phyloP scores from a whole-genome alignment of 2,329 filamentous ascomycete species.

The Magnaporthiopsis rhizophila region DNA sequence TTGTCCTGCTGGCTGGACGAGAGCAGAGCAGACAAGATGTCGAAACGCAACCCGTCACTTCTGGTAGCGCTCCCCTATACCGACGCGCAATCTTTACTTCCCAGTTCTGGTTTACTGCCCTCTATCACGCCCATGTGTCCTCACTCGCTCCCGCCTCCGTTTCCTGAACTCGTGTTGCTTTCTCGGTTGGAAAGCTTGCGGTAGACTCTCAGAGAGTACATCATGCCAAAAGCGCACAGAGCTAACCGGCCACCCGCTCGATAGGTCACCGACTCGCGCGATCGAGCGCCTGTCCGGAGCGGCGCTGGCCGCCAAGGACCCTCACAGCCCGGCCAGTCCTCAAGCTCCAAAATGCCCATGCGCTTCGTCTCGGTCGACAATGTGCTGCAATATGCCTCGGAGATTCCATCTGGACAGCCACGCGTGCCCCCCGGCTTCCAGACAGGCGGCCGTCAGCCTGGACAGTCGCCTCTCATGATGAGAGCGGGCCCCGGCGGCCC shows the following conservation, averaged over 20 bases:
- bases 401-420: conserved; percentile 90
- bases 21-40: conserved; percentile 7
- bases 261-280: conserved; percentile 51
- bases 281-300: conserved; percentile 29
- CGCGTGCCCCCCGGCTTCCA: conserved; percentile 56
- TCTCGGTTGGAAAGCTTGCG: no score
- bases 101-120: conserved; percentile 12
- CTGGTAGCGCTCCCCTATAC: conserved; percentile 35
- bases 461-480: conserved; percentile 17
- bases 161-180: no score
- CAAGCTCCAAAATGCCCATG: conserved; percentile 37
- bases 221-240: no score
- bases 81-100: conserved; percentile 10
- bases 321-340: conserved; percentile 16
- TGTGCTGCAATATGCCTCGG: conserved; percentile 85
- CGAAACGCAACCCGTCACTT: conserved; percentile 52
- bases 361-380: conserved; percentile 88
- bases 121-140: conserved; percentile 12
- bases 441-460: conserved; percentile 37
- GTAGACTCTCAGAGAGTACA: no score
- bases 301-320: conserved; percentile 13
- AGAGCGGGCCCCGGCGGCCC: conserved; percentile 1
- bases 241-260: neutral
- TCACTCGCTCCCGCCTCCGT: no score
- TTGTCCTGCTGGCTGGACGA: neutral